phyloP scores from a whole-genome alignment of 352 stramenopile genomes.

The Pythium utonaiense region DNA sequence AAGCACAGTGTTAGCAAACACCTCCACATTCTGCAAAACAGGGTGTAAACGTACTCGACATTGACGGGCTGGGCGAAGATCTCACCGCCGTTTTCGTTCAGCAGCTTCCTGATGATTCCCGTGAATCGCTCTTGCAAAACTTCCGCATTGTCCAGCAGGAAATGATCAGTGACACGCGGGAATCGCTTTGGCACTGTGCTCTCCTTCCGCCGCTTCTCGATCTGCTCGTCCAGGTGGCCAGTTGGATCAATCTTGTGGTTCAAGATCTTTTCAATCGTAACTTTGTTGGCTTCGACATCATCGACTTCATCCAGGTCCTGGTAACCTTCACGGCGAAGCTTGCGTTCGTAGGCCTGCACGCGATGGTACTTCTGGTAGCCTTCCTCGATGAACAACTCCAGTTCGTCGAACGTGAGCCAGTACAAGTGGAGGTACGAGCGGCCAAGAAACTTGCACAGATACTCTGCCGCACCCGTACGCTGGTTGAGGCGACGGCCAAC shows the following conservation, averaged over 20 bases:
- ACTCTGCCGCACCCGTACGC: slow-evolving; percentile 66
- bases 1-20: slow-evolving; percentile 1
- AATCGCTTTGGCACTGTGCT: slow-evolving; percentile 48
- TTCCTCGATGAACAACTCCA: slow-evolving; percentile 81
- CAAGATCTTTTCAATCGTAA: slow-evolving; percentile 87
- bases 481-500: slow-evolving; percentile 80
- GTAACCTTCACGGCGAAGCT: slow-evolving; percentile 77
- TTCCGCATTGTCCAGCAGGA: slow-evolving; percentile 75
- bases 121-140: slow-evolving; percentile 62
- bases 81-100: slow-evolving; percentile 79
- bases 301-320: slow-evolving; percentile 85
- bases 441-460: slow-evolving; percentile 85
- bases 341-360: slow-evolving; percentile 83
- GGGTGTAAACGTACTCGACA: slow-evolving; percentile 41
- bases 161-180: slow-evolving; percentile 77
- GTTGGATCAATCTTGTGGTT: slow-evolving; percentile 80
- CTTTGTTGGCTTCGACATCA: slow-evolving; percentile 82
- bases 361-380: slow-evolving; percentile 85
- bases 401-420: slow-evolving; percentile 85
- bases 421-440: slow-evolving; percentile 87
- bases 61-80: slow-evolving; percentile 82
- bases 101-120: slow-evolving; percentile 77
- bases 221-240: slow-evolving; percentile 81
- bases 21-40: not conserved
- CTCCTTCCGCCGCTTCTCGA: slow-evolving; percentile 65